Base-by-base conservation (phyloP, 306 rosid genomes). In the Vachellia pachyceras region DNA sequence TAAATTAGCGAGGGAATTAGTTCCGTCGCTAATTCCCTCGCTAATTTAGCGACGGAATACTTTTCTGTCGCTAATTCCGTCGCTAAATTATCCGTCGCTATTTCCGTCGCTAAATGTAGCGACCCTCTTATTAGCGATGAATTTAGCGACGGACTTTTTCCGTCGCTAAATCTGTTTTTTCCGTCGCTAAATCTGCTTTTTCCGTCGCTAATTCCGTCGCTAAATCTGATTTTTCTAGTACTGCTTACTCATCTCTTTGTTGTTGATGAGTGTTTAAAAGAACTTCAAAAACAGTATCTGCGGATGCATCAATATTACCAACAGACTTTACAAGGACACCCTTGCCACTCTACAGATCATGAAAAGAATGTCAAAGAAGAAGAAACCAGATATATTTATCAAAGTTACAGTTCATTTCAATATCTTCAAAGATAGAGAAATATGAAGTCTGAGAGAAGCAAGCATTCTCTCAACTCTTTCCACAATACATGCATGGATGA, bases 161-260 rank as follows among this genome's bases (percentile, higher is more conserved):
- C n/a, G n/a, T n/a, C n/a, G n/a, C n/a, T n/a, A n/a, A n/a, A n/a
- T n/a, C n/a, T n/a, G n/a, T n/a, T n/a, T n/a, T n/a, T n/a, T n/a
- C n/a, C n/a, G n/a, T n/a, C n/a, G n/a, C n/a, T n/a, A n/a, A n/a
- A n/a, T n/a, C n/a, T n/a, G n/a, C n/a, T n/a, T n/a, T n/a, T n/a
- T n/a, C n/a, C n/a, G n/a, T n/a, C n/a, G n/a, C n/a, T n/a, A n/a
- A n/a, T n/a, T n/a, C n/a, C n/a, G n/a, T n/a, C n/a, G n/a, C n/a
- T n/a, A n/a, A n/a, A n/a, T n/a, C n/a, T n/a, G n/a, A n/a, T n/a
- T n/a, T n/a, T n/a, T n/a, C n/a, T n/a, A n/a, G n/a, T n/a, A n/a
- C n/a, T n/a, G n/a, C 93, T 84, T 88, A 95, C 99, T 95, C 99
- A 10, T 95, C 93, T 95, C 99, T 89, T 83, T 90, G 88, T n/a